A percentile compares a stretch with the other conserved stretches of the same genome.
phyloP scores from a whole-genome alignment of 495 filamentous ascomycete species.

The Rusavskia elegans region DNA sequence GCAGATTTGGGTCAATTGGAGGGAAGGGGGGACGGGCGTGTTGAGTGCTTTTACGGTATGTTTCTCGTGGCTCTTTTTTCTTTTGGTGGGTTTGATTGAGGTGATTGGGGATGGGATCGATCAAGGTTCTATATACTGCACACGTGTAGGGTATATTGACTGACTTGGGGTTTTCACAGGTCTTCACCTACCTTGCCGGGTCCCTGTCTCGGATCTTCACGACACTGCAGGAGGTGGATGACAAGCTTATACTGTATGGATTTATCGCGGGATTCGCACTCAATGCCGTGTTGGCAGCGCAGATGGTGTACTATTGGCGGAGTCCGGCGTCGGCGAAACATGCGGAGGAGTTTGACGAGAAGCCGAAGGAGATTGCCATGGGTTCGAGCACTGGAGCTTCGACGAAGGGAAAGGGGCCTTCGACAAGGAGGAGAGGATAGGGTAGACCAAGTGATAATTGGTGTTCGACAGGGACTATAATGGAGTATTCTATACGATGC shows the following conservation, averaged over 20 bases:
- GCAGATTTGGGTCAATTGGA: slow-evolving; percentile 74
- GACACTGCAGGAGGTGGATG: slow-evolving; percentile 87
- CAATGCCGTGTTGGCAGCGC: slow-evolving; percentile 69
- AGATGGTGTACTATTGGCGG: slow-evolving; percentile 97
- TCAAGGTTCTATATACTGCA: too few species aligned
- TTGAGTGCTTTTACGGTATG: slow-evolving; percentile 89
- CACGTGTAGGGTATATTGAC: too few species aligned
- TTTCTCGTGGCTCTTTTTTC: slow-evolving; percentile 10
- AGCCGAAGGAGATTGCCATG: slow-evolving; percentile 19
- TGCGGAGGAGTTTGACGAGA: slow-evolving; percentile 23
- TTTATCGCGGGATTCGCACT: slow-evolving; percentile 79
- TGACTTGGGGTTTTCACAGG: slow-evolving; percentile 31
- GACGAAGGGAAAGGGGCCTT: slow-evolving; percentile 24
- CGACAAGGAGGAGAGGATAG: slow-evolving; percentile 34
- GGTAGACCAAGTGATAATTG: too few species aligned
- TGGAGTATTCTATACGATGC: neutral
- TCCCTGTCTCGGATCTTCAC: slow-evolving; percentile 92
- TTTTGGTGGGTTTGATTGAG: neutral
- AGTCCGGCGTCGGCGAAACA: slow-evolving; percentile 33
- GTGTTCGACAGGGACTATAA: neutral
- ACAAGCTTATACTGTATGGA: slow-evolving; percentile 84
- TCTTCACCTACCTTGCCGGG: slow-evolving; percentile 92
- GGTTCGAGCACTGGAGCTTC: slow-evolving; percentile 24
- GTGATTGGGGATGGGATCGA: too few species aligned
- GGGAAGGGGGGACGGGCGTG: slow-evolving; percentile 79